These are phyloP conservation scores for Clavariopsis aquatica DNA, from an alignment of 495 filamentous ascomycete genomes.

Conservation along the genomic window DNA sequence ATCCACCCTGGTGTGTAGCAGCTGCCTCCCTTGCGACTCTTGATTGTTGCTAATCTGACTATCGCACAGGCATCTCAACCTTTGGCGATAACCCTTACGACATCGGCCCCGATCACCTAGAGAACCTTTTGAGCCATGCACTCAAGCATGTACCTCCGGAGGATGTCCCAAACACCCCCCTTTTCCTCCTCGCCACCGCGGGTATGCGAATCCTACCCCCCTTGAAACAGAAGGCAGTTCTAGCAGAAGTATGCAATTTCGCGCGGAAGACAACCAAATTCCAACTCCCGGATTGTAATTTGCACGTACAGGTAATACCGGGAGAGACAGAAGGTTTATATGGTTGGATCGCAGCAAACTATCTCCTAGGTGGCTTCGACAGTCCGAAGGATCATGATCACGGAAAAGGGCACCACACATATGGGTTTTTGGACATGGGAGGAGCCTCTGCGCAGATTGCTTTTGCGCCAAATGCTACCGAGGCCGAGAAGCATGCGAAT, in stretches of 20 bases:
- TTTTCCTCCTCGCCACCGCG: slow-evolving; percentile 96
- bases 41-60: slow-evolving; percentile 4
- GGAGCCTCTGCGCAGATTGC: slow-evolving; percentile 97
- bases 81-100: slow-evolving; percentile 75
- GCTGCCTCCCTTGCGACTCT: not conserved
- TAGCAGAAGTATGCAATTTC: slow-evolving; percentile 81
- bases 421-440: slow-evolving; percentile 98
- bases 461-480: slow-evolving; percentile 91
- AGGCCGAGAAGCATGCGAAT: slow-evolving; percentile 84
- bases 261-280: slow-evolving; percentile 78
- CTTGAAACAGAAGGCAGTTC: slow-evolving; percentile 65
- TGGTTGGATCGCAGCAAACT: slow-evolving; percentile 99
- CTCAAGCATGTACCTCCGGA: slow-evolving; percentile 75
- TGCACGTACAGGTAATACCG: slow-evolving; percentile 92
- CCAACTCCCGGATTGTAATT: slow-evolving; percentile 80
- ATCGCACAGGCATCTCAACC: slow-evolving; percentile 70
- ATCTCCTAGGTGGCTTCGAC: slow-evolving; percentile 91
- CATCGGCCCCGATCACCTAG: slow-evolving; percentile 80
- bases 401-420: slow-evolving; percentile 90
- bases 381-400: slow-evolving; percentile 69
- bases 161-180: slow-evolving; percentile 78
- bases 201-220: slow-evolving; percentile 89
- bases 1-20: slow-evolving; percentile 68
- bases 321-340: slow-evolving; percentile 98
- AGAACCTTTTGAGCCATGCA: slow-evolving; percentile 78